These are phyloP conservation scores for Botrytis squamosa DNA, from an alignment of 2,329 filamentous ascomycete genomes.

Conservation along the genomic window DNA sequence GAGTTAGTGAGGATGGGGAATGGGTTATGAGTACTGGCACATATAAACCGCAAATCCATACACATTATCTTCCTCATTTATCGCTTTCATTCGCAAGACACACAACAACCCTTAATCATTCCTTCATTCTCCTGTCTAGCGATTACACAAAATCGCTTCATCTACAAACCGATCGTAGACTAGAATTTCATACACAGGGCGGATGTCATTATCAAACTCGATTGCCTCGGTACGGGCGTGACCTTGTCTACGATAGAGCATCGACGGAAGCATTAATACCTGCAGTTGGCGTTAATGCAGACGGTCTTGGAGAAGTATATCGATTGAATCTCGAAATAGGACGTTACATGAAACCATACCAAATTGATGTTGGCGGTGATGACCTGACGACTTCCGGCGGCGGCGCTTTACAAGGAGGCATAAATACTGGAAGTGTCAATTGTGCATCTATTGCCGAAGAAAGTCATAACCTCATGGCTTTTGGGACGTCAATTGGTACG, in stretches of 20 bases:
- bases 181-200: constrained; percentile 89
- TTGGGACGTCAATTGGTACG: constrained; percentile 91
- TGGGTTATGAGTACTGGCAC: constrained; percentile 95
- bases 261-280: constrained; percentile 85
- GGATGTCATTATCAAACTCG: constrained; percentile 88
- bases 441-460: constrained; percentile 81
- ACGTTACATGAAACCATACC: constrained; percentile 91
- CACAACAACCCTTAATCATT: constrained; percentile 87
- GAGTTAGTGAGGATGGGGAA: constrained; percentile 90
- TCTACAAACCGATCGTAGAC: constrained; percentile 82
- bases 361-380: constrained; percentile 85
- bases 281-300: constrained; percentile 79
- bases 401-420: constrained; percentile 79
- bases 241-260: constrained; percentile 78
- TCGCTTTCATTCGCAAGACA: constrained; percentile 93
- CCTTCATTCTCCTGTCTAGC: constrained; percentile 80
- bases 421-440: constrained; percentile 83
- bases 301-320: constrained; percentile 89
- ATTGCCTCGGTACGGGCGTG: constrained; percentile 88
- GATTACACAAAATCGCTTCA: constrained; percentile 96
- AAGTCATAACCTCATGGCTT: constrained; percentile 86
- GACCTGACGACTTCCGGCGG: constrained; percentile 65
- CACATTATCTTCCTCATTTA: constrained; percentile 90
- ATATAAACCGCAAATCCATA: constrained; percentile 79
- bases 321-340: constrained; percentile 88